These are phyloP conservation scores for Taphrina flavorubra DNA, from an alignment of 1,139 yeast genomes.

Conservation along the genomic window DNA sequence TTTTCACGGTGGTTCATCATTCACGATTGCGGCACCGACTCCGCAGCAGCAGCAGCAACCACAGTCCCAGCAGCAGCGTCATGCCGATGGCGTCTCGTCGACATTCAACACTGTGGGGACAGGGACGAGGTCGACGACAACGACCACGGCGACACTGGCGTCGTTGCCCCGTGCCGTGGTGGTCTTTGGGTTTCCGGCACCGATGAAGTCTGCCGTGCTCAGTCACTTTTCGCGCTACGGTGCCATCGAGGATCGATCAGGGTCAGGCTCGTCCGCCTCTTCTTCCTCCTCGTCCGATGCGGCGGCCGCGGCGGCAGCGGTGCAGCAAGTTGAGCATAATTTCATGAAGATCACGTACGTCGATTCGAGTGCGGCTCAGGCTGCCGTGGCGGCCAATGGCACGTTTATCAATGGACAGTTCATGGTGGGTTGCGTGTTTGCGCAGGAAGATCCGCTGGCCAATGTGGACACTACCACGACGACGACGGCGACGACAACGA, in stretches of 20 bases:
- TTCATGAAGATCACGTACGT: constrained; percentile 90
- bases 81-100: no score
- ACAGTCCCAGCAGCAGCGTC: no score
- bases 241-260: constrained; percentile 75
- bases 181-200: constrained; percentile 88
- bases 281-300: no score
- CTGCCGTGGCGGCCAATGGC: constrained; percentile 86
- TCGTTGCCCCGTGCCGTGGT: constrained; percentile 61
- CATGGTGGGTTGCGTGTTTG: constrained; percentile 70
- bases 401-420: constrained; percentile 67
- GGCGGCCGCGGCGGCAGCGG: no score
- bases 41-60: neutral
- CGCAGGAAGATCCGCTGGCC: constrained; percentile 34
- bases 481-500: no score
- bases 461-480: constrained; percentile 3
- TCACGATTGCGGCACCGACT: neutral
- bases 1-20: constrained; percentile 37
- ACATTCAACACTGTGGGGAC: neutral
- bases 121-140: constrained; percentile 1
- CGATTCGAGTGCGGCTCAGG: constrained; percentile 73
- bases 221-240: constrained; percentile 84
- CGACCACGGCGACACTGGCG: constrained; percentile 10
- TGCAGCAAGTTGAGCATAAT: constrained; percentile 51
- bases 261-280: constrained; percentile 44
- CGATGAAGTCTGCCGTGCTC: constrained; percentile 68